Evolutionary conservation across 352 stramenopile genomes (phyloP).

Genomic region (Pelagophyceae sp.): DNA sequence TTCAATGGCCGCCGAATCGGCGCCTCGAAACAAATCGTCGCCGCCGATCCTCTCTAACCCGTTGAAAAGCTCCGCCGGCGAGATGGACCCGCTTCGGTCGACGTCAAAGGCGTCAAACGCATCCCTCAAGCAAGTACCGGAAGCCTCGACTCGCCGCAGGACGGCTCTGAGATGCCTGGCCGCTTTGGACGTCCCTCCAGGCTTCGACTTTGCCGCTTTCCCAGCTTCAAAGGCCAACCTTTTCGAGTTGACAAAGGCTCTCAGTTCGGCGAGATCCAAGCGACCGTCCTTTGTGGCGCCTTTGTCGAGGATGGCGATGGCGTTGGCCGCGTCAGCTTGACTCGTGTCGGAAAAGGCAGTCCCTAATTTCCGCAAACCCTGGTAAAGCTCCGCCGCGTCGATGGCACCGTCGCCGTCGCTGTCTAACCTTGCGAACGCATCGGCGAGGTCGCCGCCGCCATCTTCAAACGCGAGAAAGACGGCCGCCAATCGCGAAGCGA

Average conservation of each 20-base stretch:
- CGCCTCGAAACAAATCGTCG: not conserved
- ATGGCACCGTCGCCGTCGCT: conserved; percentile 12
- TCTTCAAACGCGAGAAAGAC: conserved; percentile 41
- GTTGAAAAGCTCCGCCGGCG: conserved; percentile 8
- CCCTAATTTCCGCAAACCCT: conserved; percentile 21
- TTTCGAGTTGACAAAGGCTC: no score
- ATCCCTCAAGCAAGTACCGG: no score
- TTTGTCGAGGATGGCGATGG: no score
- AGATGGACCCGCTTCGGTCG: conserved; percentile 10
- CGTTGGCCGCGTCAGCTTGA: no score
- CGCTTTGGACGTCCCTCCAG: no score
- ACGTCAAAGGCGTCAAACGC: conserved; percentile 40
- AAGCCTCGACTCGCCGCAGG: no score
- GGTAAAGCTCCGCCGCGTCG: conserved; percentile 11
- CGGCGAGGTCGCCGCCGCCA: conserved; percentile 38
- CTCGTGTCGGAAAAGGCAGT: no score
- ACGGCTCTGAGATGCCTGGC: no score
- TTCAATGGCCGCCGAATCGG: not conserved
- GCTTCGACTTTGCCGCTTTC: no score
- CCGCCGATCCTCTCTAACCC: conserved; percentile 20
- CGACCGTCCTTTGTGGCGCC: no score
- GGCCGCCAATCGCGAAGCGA: conserved; percentile 33
- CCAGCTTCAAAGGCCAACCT: no score
- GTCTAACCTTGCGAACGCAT: conserved; percentile 41
- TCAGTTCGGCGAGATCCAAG: no score